Conservation (phyloP, 345 rosid genomes). For the Balakata baccata region DNA sequence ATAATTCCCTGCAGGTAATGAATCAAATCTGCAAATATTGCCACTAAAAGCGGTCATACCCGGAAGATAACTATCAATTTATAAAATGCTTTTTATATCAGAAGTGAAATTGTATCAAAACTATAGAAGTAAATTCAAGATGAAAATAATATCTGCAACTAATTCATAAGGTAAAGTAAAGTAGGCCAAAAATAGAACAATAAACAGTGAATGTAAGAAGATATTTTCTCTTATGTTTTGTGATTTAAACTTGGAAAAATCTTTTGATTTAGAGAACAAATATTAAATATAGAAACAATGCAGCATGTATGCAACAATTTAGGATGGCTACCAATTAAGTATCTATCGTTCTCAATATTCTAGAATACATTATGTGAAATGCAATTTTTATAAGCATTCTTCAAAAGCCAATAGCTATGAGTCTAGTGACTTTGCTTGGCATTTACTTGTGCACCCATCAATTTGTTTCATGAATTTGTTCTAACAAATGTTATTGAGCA, state of each 20-base stretch:
- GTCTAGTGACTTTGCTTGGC: too few relatives aligned
- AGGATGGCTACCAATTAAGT: too few relatives aligned
- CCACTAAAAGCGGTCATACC: conserved; percentile 96
- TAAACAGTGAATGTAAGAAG: neutral
- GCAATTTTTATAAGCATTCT: too few relatives aligned
- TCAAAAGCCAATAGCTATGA: too few relatives aligned
- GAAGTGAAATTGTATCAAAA: neutral
- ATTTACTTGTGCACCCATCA: too few relatives aligned
- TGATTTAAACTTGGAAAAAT: neutral
- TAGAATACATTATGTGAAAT: too few relatives aligned
- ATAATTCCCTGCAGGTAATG: conserved; percentile 40
- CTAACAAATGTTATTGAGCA: too few relatives aligned
- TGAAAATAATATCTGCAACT: neutral
- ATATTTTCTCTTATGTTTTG: neutral
- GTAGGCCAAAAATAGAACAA: too few relatives aligned
- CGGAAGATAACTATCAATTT: conserved; percentile 33
- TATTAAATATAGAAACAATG: neutral
- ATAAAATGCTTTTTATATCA: conserved; percentile 5
- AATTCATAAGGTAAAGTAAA: neutral
- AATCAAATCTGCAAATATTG: conserved; percentile 67
- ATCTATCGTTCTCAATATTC: too few relatives aligned
- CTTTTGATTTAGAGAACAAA: neutral
- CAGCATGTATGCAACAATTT: too few relatives aligned
- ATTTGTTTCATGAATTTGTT: too few relatives aligned
- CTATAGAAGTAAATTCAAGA: neutral